Base-by-base conservation (phyloP, 345 rosid species). In the Anacardium occidentale region DNA sequence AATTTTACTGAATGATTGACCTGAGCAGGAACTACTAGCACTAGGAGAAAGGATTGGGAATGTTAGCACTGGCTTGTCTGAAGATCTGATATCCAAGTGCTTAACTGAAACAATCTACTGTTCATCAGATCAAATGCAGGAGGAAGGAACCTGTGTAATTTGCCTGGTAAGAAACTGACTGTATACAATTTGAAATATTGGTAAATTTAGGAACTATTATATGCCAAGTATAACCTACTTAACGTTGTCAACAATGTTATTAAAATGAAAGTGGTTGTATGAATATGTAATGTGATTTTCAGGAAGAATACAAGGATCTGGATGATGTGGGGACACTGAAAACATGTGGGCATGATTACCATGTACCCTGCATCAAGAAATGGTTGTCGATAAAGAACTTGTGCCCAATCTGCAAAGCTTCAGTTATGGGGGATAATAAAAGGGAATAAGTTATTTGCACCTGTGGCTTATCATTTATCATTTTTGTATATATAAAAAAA, bases 371-470 rank as follows among this genome's bases (percentile, higher is more conserved):
- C 84, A 85, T 93, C 71, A 90, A 81, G 80, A 90, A 88, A 80
- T 93, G 98, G 98, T 63, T 93, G 42, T 85, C 87, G 15, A 85
- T 93, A 88, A 93, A 93, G 87, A 93, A 89, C 69, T 70, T 80
- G 25, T 93, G 98, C 71, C 98, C 97, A 21, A 85, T 93, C 44
- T 93, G 98, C 91, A 93, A 93, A 86, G 86, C 85, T 66, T 77
- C 87, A 21, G 91, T 81, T 29, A 13, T 83, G 50, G 68, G 76
- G 8, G 91, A 88, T 26, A 70, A 80, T 44, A 20, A 34, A 57
- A 78, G 79, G 76, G 68, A 66, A 40, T 64, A 42, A 32, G 22
- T 64, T 18, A 44, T 15, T 25, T 17, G 37, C n/a, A n/a, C 14
- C 9, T 32, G 24, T 14, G 24, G 55, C 55, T 50, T 71, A 40